Evolutionary conservation across 2,329 filamentous ascomycete genomes (phyloP), one percentile per base, ranked within the genome.

Genomic region (Hymenoscyphus fructigenus): DNA sequence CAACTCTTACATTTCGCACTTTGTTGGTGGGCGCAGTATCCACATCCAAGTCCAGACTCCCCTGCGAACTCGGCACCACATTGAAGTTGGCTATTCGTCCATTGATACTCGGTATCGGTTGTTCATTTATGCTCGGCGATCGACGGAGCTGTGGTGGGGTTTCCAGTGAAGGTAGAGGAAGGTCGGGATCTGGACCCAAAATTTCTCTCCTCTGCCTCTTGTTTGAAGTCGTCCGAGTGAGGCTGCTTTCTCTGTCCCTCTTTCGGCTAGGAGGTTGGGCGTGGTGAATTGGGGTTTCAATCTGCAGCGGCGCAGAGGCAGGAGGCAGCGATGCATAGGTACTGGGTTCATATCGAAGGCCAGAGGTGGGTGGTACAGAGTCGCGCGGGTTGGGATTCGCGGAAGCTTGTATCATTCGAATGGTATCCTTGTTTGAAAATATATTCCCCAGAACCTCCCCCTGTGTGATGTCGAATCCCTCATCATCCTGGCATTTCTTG

Each of bases 401-500:
- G 3, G 69, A 65, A 47, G 73, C 72, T 67, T 75, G 70, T 26
- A 75, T 64, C 23, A 76, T 65, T 60, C 73, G 70, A 60, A 76
- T 71, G 0, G 68, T 72, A 60, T 68, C 68, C 6, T 65, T 67
- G 59, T 70, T 70, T 5, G 59, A 20, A 47, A 75, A 75, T 15
- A 75, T 56, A 57, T 61, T 70, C 9, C 72, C 73, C 23, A 75
- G 29, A 17, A 73, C 60, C 36, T 75, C 72, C 41, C 60, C 68
- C 20, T 74, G 72, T 1, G 71, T 72, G n/a, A 75, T 66, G 53
- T 75, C 74, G 44, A 74, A 75, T 57, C 65, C 68, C 57, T 74
- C 67, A 34, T 75, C 74, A 62, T 75, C 74, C 62, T 74, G 73
- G 20, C 73, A 73, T 57, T 73, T 75, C 66, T 74, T 75, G 41